Percentiles rank a stretch among this genome's conserved stretches.
These are phyloP conservation scores for Ogataea sp. DNA, from an alignment of 805 yeast genomes.

Conservation along the genomic window DNA sequence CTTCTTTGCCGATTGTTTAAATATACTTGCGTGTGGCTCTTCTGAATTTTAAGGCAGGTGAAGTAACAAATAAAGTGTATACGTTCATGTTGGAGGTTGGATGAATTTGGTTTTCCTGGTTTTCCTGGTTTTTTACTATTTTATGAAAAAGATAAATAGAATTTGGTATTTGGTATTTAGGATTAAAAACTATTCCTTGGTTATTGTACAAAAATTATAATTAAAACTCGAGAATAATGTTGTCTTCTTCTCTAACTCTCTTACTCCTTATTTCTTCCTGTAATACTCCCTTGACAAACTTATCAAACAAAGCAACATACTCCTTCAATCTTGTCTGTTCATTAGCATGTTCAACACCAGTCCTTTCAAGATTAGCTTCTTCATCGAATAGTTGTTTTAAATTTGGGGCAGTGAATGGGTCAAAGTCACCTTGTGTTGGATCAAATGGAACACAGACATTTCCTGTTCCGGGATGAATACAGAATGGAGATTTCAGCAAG, in stretches of 20 bases:
- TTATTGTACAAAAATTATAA: too few relatives aligned
- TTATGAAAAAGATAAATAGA: too few relatives aligned
- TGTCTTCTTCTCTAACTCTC: slow-evolving; percentile 23
- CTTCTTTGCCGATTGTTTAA: too few relatives aligned
- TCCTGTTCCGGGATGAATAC: slow-evolving; percentile 95
- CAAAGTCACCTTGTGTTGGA: slow-evolving; percentile 46
- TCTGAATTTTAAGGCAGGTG: too few relatives aligned
- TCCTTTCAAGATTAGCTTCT: slow-evolving; percentile 40
- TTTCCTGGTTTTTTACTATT: too few relatives aligned
- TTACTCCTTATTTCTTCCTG: slow-evolving; percentile 43
- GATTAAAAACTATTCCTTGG: too few relatives aligned
- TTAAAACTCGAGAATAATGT: slow-evolving; percentile 16
- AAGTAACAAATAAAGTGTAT: too few relatives aligned
- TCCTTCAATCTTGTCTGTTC: slow-evolving; percentile 12
- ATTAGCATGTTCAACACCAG: slow-evolving; percentile 2
- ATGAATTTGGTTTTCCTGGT: too few relatives aligned
- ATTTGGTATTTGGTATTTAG: background rate
- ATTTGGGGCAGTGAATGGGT: slow-evolving; percentile 77
- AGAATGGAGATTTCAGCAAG: slow-evolving; percentile 90
- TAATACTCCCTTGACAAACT: slow-evolving; percentile 49
- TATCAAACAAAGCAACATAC: slow-evolving; percentile 57
- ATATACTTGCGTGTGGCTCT: too few relatives aligned
- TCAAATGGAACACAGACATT: slow-evolving; percentile 88
- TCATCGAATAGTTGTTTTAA: slow-evolving; percentile 56
- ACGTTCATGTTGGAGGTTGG: too few relatives aligned